Evolutionary conservation across 352 stramenopile species (phyloP).

Genomic region (Pythium phragmiticola): DNA sequence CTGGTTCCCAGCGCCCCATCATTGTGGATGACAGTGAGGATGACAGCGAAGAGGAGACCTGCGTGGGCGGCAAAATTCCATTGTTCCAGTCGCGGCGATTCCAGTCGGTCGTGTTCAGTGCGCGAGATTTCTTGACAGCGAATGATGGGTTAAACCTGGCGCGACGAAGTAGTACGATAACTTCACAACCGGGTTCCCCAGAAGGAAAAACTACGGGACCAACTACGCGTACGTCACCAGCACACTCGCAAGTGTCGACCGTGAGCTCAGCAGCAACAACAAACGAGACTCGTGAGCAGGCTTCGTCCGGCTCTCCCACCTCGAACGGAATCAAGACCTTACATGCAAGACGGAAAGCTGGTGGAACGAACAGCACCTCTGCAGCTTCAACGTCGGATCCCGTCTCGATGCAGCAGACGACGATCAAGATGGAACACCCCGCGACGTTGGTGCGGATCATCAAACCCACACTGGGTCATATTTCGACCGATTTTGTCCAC

Average conservation of each 20-base stretch:
- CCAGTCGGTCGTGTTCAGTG: slow-evolving; percentile 36
- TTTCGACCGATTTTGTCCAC: slow-evolving; percentile 14
- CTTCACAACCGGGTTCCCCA: background rate
- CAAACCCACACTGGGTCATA: slow-evolving; percentile 20
- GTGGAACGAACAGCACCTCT: background rate
- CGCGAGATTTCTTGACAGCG: slow-evolving; percentile 41
- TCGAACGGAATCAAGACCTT: background rate
- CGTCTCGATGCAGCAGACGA: background rate
- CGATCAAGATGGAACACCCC: slow-evolving; percentile 18
- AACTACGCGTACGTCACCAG: background rate
- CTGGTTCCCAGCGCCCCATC: slow-evolving; percentile 7
- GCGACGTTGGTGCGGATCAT: slow-evolving; percentile 2
- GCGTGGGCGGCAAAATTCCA: background rate
- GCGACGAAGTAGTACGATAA: slow-evolving; percentile 24
- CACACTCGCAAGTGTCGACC: background rate
- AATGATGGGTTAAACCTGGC: slow-evolving; percentile 42
- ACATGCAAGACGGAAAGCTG: slow-evolving; percentile 3
- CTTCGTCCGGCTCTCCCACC: no score
- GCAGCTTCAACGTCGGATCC: background rate
- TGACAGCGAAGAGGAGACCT: slow-evolving; percentile 6
- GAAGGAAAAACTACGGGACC: background rate
- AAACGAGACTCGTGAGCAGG: background rate
- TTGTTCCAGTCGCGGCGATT: slow-evolving; percentile 45
- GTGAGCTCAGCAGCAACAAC: background rate
- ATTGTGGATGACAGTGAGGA: slow-evolving; percentile 24